Conservation (phyloP, 2,329 filamentous ascomycete genomes). For the Botryotinia narcissicola region DNA sequence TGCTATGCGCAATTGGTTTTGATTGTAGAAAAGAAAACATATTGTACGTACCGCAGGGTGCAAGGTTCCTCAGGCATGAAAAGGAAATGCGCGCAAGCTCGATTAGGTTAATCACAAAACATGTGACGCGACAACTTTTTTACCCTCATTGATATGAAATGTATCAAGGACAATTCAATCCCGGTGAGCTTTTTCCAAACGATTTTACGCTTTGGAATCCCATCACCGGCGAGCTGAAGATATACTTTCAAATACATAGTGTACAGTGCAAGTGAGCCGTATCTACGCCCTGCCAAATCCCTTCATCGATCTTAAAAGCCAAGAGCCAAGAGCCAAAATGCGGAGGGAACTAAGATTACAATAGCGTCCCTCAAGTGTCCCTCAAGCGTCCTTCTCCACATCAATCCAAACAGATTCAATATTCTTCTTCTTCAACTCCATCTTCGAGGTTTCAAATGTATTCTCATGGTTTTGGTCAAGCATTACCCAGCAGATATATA, state of each 20-base stretch:
- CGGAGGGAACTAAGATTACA: not conserved
- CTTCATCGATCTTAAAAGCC: not conserved
- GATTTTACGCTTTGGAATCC: not conserved
- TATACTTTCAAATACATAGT: not conserved
- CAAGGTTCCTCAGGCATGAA: not conserved
- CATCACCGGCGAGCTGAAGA: not conserved
- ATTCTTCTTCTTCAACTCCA: not conserved
- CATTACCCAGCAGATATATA: not conserved
- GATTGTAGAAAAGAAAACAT: not conserved
- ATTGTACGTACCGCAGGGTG: not conserved
- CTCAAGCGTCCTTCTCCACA: not conserved
- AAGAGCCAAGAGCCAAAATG: constrained; percentile 1
- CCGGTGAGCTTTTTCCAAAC: not conserved
- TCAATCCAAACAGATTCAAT: not conserved
- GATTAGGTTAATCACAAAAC: not conserved
- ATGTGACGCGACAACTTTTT: not conserved
- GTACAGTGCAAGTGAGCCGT: not conserved
- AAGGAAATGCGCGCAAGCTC: not conserved
- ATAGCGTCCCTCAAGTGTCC: not conserved
- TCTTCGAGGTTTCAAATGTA: not conserved
- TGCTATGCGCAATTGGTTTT: not conserved
- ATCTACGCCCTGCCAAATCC: not conserved
- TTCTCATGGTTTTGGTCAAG: not conserved
- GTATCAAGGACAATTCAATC: not conserved
- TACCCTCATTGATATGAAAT: not conserved